Percentiles rank a stretch among this genome's conserved stretches.
phyloP scores from a whole-genome alignment of 192 early-diverging fungal species.

The Rhizophagus prolifer region DNA sequence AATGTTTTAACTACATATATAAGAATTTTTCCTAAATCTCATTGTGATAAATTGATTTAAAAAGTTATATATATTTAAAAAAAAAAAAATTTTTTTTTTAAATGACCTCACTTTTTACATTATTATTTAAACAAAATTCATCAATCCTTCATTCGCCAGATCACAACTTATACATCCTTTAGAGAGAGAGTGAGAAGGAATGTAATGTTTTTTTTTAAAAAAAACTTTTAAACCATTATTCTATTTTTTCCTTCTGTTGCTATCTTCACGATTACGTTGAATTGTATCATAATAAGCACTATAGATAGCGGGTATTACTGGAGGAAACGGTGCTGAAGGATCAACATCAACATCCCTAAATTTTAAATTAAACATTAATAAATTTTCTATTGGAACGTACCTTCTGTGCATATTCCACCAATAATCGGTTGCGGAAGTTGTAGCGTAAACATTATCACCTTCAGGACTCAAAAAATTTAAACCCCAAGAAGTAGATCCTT shows the following conservation, averaged over 20 bases:
- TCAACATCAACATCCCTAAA: not conserved
- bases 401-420: not conserved
- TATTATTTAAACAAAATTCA: too few relatives aligned
- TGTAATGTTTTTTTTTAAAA: too few relatives aligned
- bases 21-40: too few relatives aligned
- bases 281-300: not conserved
- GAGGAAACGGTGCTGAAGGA: not conserved
- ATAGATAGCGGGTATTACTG: not conserved
- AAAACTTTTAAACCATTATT: too few relatives aligned
- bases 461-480: not conserved
- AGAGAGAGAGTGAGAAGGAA: too few relatives aligned
- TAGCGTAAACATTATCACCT: not conserved
- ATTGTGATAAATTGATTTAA: too few relatives aligned
- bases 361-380: not conserved
- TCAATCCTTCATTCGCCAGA: too few relatives aligned
- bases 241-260: not conserved
- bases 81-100: too few relatives aligned
- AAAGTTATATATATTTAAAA: too few relatives aligned
- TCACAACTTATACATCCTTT: too few relatives aligned
- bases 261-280: not conserved
- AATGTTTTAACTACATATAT: too few relatives aligned
- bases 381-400: not conserved
- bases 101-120: too few relatives aligned
- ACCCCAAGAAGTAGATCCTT: not conserved
- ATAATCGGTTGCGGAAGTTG: not conserved